Evolutionary conservation across 345 rosid species (phyloP), one percentile per base, ranked within the genome.

Genomic region (Eucalyptus guilfoylei): DNA sequence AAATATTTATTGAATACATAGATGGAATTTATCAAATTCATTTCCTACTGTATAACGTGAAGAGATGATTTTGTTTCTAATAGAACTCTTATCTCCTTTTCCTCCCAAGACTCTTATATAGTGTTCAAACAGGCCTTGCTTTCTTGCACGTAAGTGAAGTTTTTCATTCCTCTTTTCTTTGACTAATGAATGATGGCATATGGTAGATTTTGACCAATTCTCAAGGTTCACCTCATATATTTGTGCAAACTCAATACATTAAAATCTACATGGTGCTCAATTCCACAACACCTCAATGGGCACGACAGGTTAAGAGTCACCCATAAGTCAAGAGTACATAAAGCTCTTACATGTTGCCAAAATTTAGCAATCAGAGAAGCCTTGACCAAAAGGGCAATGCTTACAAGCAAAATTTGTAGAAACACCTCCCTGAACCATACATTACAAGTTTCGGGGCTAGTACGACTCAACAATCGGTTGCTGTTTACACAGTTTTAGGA

Each of bases 1-100:
- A 72, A 21, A 19, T 1, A 72, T 19, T 10, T 72, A 37, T 37
- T 5, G 0, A 9, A 37, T 10, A 5, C 13, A 28, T 30, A 0
- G 16, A 62, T 62, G 69, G 16, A 0, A 62, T 30, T 0, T 30
- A 62, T 62, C 34, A 28, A 3, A 26, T 55, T 10, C 14, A 72
- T 72, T 72, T 37, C 42, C 83, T 40, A 37, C 28, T 3, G 2
- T 3, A 6, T 72, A 19, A 69, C 21, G 0, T 34, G 80, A 17
- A 69, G 2, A 34, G 26, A 34, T 32, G 7, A 34, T 69, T 69
- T 9, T 69, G 24, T 17, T 9, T 69, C 21, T 4, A 69, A 69
- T 69, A 34, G 44, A 9, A 24, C 42, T 69, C 76, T 64, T 2
- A 30, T 60, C 42, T 69, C 80, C 80, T 15, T 40, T 69, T 69